phyloP scores from a whole-genome alignment of 176 grass and related monocot genomes.

The Ampelocalamus luodianensis region DNA sequence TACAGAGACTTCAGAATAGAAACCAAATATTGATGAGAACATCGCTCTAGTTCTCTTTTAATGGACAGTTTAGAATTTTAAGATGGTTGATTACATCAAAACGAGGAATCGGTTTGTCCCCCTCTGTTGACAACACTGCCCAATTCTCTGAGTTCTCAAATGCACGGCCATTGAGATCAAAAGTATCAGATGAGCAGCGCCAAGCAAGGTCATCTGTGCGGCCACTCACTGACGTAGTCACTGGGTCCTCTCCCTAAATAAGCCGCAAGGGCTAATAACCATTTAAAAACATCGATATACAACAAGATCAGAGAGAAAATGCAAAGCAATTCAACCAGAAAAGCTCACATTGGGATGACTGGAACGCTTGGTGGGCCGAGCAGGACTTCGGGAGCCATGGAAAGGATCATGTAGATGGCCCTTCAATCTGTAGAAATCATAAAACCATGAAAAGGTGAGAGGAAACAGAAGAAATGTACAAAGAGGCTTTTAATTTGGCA shows the following conservation, averaged over 20 bases:
- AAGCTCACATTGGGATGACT: conserved; percentile 64
- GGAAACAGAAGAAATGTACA: conserved; percentile 24
- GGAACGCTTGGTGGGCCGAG: conserved; percentile 53
- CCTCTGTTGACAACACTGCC: conserved; percentile 72
- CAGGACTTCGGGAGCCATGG: conserved; percentile 76
- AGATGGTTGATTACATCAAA: conserved; percentile 71
- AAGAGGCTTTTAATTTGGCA: not conserved
- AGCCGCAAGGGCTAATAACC: conserved; percentile 39
- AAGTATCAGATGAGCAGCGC: conserved; percentile 62
- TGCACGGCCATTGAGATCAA: conserved; percentile 58
- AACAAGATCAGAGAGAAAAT: conserved; percentile 12
- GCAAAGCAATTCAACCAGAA: conserved; percentile 39
- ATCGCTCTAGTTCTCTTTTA: conserved; percentile 2
- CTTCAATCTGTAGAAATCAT: conserved; percentile 68
- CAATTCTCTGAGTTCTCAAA: conserved; percentile 87
- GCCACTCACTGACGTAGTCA: conserved; percentile 72
- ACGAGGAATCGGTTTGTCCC: conserved; percentile 72
- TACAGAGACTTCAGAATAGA: conserved; percentile 40
- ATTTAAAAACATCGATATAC: conserved; percentile 19
- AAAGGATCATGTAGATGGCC: conserved; percentile 73
- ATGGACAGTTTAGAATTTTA: not conserved
- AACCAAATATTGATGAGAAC: not conserved
- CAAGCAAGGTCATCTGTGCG: conserved; percentile 64
- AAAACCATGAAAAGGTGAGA: conserved; percentile 16
- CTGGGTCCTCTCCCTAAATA: conserved; percentile 73